A percentile compares a stretch with the other conserved stretches of the same genome.
These are phyloP conservation scores for Tetrapisispora phaffii DNA, from an alignment of 805 yeast genomes.

Conservation along the genomic window DNA sequence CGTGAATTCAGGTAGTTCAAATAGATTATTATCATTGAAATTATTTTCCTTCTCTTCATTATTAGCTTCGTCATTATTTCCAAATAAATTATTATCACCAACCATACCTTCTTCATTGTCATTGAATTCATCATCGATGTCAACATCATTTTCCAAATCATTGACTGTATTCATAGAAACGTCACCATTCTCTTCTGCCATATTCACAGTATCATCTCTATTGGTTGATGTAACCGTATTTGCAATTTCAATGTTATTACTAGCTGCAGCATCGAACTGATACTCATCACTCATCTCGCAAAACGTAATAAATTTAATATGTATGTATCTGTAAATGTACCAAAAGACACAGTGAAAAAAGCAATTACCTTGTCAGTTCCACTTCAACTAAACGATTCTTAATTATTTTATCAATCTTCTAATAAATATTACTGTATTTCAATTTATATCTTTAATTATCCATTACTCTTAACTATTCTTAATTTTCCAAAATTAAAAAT, in stretches of 20 bases:
- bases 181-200: slow-evolving; percentile 4
- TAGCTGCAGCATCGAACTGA: neutral
- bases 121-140: slow-evolving; percentile 28
- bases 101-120: slow-evolving; percentile 28
- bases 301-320: neutral
- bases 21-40: slow-evolving; percentile 20
- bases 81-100: slow-evolving; percentile 15
- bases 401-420: too few relatives aligned
- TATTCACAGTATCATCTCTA: neutral
- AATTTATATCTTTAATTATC: too few relatives aligned
- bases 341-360: too few relatives aligned
- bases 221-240: neutral
- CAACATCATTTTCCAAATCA: slow-evolving; percentile 21
- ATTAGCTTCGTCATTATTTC: slow-evolving; percentile 6
- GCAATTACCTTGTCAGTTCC: too few relatives aligned
- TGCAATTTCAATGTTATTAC: neutral
- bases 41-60: slow-evolving; percentile 2
- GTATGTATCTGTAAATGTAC: too few relatives aligned
- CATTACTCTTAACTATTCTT: too few relatives aligned
- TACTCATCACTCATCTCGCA: neutral
- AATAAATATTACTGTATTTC: too few relatives aligned
- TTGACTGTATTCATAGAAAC: slow-evolving; percentile 20
- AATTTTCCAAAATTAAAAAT: too few relatives aligned
- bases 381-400: too few relatives aligned
- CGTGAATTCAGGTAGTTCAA: slow-evolving; percentile 57